Evolutionary conservation across 768 basidiomycete species (phyloP).

Genomic region (Pisolithus sp.): DNA sequence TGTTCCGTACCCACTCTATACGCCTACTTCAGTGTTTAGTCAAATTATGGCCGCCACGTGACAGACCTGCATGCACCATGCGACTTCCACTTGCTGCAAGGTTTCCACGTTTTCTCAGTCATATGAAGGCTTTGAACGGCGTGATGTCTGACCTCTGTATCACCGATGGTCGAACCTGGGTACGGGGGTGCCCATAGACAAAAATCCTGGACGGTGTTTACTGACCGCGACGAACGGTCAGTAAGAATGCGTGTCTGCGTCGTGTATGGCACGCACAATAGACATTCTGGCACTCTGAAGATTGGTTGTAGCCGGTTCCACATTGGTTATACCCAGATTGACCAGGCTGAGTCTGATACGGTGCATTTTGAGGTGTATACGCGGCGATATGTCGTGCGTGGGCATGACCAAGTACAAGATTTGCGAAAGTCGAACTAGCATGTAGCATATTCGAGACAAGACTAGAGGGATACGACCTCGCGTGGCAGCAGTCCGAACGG

Average conservation of each 20-base stretch:
- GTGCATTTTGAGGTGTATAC: constrained; percentile 44
- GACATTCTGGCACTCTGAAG: constrained; percentile 61
- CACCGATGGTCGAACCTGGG: constrained; percentile 50
- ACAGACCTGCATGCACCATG: constrained; percentile 46
- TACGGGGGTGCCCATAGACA: constrained; percentile 48
- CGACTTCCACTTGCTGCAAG: constrained; percentile 39
- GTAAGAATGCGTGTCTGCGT: not conserved
- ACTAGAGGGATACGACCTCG: constrained; percentile 9
- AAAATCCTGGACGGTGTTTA: constrained; percentile 53
- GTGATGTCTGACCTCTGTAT: constrained; percentile 46
- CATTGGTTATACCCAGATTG: constrained; percentile 65
- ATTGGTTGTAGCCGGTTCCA: constrained; percentile 47
- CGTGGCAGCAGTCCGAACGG: constrained; percentile 2
- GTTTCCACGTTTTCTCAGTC: constrained; percentile 9
- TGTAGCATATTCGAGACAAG: constrained; percentile 14
- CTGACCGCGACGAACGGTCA: constrained; percentile 23
- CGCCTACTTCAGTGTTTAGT: not conserved
- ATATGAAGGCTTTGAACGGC: constrained; percentile 5
- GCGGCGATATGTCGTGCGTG: constrained; percentile 34
- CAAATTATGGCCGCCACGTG: not conserved
- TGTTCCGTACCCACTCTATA: constrained; percentile 51
- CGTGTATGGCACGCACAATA: constrained; percentile 37
- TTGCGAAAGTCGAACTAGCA: constrained; percentile 13
- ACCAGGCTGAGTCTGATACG: constrained; percentile 46
- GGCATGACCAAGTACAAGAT: constrained; percentile 15